A percentile compares a stretch with the other conserved stretches of the same genome.
phyloP scores from a whole-genome alignment of 2,329 filamentous ascomycete species.

The Alternaria angustiovoidea region DNA sequence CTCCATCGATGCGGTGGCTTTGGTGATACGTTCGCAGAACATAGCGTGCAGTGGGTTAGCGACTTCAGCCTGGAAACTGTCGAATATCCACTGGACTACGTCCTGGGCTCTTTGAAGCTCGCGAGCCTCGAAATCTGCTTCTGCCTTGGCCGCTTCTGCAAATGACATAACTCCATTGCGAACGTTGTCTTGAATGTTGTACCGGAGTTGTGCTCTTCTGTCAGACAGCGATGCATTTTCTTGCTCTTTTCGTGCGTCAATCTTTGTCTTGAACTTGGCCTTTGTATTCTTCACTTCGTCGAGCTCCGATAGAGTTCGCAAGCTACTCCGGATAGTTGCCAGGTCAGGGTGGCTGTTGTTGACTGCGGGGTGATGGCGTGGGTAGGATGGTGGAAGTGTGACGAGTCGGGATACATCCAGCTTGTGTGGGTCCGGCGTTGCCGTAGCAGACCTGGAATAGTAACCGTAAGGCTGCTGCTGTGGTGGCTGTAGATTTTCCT shows the following conservation, averaged over 20 bases:
- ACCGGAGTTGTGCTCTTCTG: conserved; percentile 71
- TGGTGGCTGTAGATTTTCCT: conserved; percentile 45
- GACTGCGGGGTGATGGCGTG: conserved; percentile 91
- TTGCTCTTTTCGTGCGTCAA: conserved; percentile 65
- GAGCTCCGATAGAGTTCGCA: conserved; percentile 77
- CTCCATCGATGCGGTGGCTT: conserved; percentile 79
- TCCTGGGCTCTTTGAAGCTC: conserved; percentile 76
- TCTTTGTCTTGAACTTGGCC: conserved; percentile 58
- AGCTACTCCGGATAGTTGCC: conserved; percentile 75
- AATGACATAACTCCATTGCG: conserved; percentile 80
- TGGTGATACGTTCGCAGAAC: conserved; percentile 76
- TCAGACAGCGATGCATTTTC: conserved; percentile 63
- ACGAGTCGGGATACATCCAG: conserved; percentile 92
- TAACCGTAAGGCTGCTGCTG: conserved; percentile 51
- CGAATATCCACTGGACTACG: conserved; percentile 80
- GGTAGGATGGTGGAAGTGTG: conserved; percentile 91
- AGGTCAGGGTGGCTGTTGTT: conserved; percentile 95
- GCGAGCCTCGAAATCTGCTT: conserved; percentile 75
- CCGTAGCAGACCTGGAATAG: conserved; percentile 49
- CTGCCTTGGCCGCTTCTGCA: conserved; percentile 81
- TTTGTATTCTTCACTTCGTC: conserved; percentile 75
- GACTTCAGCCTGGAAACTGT: conserved; percentile 82
- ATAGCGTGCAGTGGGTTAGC: conserved; percentile 85
- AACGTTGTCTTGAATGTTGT: conserved; percentile 81
- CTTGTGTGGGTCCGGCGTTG: conserved; percentile 61